A percentile compares a stretch with the other conserved stretches of the same genome.
Conservation (phyloP, 2,329 filamentous ascomycete species). For the Clonostachys byssicola region DNA sequence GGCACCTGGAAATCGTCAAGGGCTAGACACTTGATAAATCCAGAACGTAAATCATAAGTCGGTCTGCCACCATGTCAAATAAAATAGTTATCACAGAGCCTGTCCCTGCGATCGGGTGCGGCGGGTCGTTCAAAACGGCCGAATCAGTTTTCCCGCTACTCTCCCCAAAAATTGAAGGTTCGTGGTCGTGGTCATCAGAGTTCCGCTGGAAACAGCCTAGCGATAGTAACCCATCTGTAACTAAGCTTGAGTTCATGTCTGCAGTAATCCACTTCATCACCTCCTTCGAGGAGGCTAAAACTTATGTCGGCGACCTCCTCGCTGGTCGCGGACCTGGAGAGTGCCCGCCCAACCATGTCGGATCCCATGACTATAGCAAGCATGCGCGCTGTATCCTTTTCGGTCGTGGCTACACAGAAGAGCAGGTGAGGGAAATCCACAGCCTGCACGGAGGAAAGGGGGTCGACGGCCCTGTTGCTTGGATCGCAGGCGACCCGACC, state of each 20-base stretch:
- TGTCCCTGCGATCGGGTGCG: not conserved
- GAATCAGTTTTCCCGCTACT: not conserved
- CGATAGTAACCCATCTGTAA: not conserved
- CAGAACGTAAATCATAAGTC: no score
- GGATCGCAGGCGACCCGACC: not conserved
- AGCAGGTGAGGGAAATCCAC: not conserved
- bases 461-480: not conserved
- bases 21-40: no score
- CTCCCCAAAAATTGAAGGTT: not conserved
- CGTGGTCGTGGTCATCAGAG: not conserved
- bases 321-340: not conserved
- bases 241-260: not conserved
- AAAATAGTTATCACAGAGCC: not conserved
- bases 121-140: not conserved
- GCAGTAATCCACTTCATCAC: not conserved
- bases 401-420: not conserved
- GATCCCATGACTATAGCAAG: not conserved
- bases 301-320: not conserved
- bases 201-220: not conserved
- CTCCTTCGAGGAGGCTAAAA: not conserved
- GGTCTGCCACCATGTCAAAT: not conserved
- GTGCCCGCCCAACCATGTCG: not conserved
- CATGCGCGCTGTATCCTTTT: not conserved
- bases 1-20: no score
- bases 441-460: not conserved